Evolutionary conservation across 768 basidiomycete species (phyloP).

Genomic region (Rhodotorula babjevae): DNA sequence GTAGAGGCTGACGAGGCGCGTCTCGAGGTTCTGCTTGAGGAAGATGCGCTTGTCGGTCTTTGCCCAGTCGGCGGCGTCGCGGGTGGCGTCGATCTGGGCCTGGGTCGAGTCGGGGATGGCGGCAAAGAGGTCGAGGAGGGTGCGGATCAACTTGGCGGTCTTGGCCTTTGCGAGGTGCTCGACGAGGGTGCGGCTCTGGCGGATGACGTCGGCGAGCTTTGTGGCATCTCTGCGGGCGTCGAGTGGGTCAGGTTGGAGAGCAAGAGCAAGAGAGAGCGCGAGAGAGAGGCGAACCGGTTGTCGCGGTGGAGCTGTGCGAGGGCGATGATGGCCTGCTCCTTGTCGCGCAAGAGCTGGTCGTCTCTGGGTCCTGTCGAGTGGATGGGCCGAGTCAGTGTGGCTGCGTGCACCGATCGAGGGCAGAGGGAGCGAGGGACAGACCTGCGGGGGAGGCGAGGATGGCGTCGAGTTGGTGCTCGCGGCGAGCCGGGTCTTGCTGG

Average conservation of each 20-base stretch:
- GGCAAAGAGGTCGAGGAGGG: constrained; percentile 83
- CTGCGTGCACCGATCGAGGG: too few species aligned
- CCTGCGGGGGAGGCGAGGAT: constrained; percentile 37
- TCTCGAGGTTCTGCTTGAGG: constrained; percentile 87
- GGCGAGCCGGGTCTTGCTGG: background rate
- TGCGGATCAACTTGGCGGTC: constrained; percentile 92
- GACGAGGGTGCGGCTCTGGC: constrained; percentile 76
- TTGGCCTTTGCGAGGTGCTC: constrained; percentile 94
- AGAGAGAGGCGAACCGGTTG: constrained; percentile 51
- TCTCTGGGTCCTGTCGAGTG: constrained; percentile 20
- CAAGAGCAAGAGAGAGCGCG: background rate
- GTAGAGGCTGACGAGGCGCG: constrained; percentile 67
- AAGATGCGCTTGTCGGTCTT: constrained; percentile 88
- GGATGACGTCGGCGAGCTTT: constrained; percentile 80
- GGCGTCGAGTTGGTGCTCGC: background rate
- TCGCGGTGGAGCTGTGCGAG: constrained; percentile 83
- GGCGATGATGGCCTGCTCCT: constrained; percentile 77
- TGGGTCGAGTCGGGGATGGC: constrained; percentile 68
- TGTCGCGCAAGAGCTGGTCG: constrained; percentile 64
- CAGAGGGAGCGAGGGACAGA: constrained; percentile 45
- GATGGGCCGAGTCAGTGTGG: background rate
- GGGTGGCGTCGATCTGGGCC: constrained; percentile 76
- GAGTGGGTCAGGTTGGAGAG: background rate
- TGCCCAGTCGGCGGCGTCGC: constrained; percentile 89
- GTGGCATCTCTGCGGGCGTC: constrained; percentile 62